Base-by-base conservation (phyloP, 257 asterid species). In the Rehmannia glutinosa region DNA sequence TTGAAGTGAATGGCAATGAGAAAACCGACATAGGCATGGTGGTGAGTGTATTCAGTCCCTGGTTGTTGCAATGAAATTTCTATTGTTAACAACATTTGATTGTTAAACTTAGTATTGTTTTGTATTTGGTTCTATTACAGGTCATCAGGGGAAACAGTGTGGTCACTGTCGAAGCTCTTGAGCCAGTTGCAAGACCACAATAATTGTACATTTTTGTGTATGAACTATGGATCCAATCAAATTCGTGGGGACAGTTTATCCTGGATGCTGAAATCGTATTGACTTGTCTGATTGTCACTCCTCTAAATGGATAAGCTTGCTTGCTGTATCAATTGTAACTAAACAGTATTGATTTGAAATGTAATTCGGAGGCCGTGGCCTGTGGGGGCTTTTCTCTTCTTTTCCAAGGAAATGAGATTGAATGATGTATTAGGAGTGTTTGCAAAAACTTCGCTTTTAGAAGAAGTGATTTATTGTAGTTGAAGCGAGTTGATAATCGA, bases 81-180 rank as follows among this genome's bases (percentile, higher is more conserved):
- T 12, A 25, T 55, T 23, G 2, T 55, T 47, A 11, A 27, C n/a
- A 24, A 8, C 46, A 0, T 3, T 33, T 27, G 32, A 61, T 15
- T 7, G 39, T 23, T 12, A 23, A 71, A n/a, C 73, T 65, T 25
- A 64, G 6, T 1, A 27, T 13, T 13, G 8, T 8, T 20, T 25
- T 38, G 0, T 11, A 11, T 53, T 68, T 66, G 64, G 60, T 58
- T 41, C 35, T 56, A 1, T 43, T 79, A 72, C 81, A 90, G 97
- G 95, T 90, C 32, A 85, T 90, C 60, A 78, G 96, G 56, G 96
- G 97, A 20, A 90, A 87, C 68, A 90, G 97, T 21, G 94, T 90
- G 70, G 94, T 90, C 30, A 90, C 97, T 7, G 95, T 90, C 42
- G 97, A 90, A 86, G 97, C 96, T n/a, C 86, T 87, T 1, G 97